Conservation (phyloP, 2,329 filamentous ascomycete genomes). For the Pseudocercospora crystallina region DNA sequence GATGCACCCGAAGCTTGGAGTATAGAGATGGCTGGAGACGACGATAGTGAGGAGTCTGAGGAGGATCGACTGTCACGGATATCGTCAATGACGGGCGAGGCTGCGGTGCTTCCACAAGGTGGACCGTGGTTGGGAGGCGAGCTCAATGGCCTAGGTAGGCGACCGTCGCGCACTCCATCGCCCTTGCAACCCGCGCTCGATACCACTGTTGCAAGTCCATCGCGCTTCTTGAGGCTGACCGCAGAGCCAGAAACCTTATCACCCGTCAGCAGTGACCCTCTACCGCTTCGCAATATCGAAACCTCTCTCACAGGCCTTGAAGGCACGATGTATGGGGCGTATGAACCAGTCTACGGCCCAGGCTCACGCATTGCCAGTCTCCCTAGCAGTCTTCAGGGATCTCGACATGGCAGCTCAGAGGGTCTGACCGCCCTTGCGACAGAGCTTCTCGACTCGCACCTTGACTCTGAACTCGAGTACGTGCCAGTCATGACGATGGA, state of each 20-base stretch:
- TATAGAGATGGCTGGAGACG: slow-evolving; percentile 71
- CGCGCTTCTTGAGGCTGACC: slow-evolving; percentile 28
- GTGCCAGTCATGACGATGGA: slow-evolving; percentile 89
- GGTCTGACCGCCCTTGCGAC: slow-evolving; percentile 44
- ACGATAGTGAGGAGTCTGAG: slow-evolving; percentile 48
- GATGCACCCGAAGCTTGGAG: slow-evolving; percentile 72
- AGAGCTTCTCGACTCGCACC: slow-evolving; percentile 58
- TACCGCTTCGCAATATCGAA: slow-evolving; percentile 5
- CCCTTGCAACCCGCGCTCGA: slow-evolving; percentile 22
- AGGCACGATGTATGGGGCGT: slow-evolving; percentile 74
- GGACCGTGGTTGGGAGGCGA: slow-evolving; percentile 13
- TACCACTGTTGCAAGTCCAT: slow-evolving; percentile 14
- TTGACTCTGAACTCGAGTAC: slow-evolving; percentile 86
- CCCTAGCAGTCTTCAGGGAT: slow-evolving; percentile 62
- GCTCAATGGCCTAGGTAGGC: slow-evolving; percentile 18
- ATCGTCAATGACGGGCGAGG: slow-evolving; percentile 35
- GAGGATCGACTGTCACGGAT: slow-evolving; percentile 38
- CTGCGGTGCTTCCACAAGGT: slow-evolving; percentile 18
- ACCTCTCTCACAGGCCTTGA: slow-evolving; percentile 60
- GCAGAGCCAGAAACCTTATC: slow-evolving; percentile 28
- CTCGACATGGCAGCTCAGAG: slow-evolving; percentile 47
- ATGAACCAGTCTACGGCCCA: slow-evolving; percentile 46
- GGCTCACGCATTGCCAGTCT: slow-evolving; percentile 71
- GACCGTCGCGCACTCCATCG: slow-evolving; percentile 29
- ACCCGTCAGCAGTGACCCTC: slow-evolving; percentile 10